phyloP scores from a whole-genome alignment of 768 basidiomycete species.

The Boletales sp. region DNA sequence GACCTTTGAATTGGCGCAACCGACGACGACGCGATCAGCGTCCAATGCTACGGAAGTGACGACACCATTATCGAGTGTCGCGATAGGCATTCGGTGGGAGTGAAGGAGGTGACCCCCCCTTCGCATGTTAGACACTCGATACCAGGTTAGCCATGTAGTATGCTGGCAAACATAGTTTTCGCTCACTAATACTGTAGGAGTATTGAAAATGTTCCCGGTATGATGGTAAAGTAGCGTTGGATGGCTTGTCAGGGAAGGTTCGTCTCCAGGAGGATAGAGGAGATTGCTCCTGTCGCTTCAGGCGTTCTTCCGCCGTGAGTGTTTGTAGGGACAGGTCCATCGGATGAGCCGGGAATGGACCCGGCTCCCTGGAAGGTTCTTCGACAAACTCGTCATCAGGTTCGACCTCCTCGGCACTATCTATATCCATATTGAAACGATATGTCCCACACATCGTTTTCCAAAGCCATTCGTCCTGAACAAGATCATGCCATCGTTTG shows the following conservation, averaged over 20 bases:
- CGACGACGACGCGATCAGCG: conserved; percentile 79
- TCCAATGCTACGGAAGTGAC: conserved; percentile 89
- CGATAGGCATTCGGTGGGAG: conserved; percentile 51
- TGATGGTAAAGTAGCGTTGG: conserved; percentile 29
- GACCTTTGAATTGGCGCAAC: conserved; percentile 80
- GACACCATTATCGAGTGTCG: conserved; percentile 51
- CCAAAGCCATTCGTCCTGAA: conserved; percentile 80
- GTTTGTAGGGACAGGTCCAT: conserved; percentile 42
- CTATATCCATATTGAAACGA: conserved; percentile 38
- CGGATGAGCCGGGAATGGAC: conserved; percentile 30
- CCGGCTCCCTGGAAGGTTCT: conserved; percentile 34
- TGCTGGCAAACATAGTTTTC: background rate
- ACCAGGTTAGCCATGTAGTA: background rate
- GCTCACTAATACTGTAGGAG: conserved; percentile 68
- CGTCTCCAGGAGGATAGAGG: conserved; percentile 25
- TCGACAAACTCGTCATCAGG: conserved; percentile 25
- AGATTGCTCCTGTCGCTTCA: conserved; percentile 26
- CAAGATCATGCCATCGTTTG: conserved; percentile 63
- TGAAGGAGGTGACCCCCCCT: conserved; percentile 68
- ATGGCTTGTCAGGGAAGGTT: conserved; percentile 3
- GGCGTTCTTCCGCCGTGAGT: conserved; percentile 30
- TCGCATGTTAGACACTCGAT: conserved; percentile 75
- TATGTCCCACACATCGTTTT: conserved; percentile 63
- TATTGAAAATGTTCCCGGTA: conserved; percentile 70
- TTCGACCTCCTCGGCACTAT: conserved; percentile 20